Conservation (phyloP, 2,329 filamentous ascomycete genomes). For the Aureobasidium sp. region DNA sequence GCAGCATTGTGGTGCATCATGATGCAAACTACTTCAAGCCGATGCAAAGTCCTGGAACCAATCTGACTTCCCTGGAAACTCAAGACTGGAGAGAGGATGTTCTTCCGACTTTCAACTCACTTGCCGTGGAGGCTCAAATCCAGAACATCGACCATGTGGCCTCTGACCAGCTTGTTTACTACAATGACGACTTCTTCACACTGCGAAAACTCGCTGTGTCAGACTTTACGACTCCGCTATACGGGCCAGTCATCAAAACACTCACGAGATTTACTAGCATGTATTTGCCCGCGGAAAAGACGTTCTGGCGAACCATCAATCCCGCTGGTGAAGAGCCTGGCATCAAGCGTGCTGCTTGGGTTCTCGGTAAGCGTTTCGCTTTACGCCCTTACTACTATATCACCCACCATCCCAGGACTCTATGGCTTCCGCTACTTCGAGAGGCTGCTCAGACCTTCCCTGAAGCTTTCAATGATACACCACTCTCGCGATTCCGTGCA, state of each 20-base stretch:
- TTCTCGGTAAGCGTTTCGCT: not conserved
- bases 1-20: not conserved
- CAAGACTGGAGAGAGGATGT: not conserved
- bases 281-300: not conserved
- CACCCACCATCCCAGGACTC: not conserved
- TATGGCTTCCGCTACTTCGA: conserved; percentile 2
- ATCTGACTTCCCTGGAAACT: not conserved
- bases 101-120: not conserved
- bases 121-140: not conserved
- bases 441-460: conserved; percentile 2
- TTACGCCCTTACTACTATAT: conserved; percentile 5
- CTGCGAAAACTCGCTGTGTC: not conserved
- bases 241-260: conserved; percentile 1
- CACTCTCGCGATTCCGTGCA: not conserved
- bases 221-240: not conserved
- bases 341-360: not conserved
- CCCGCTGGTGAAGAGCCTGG: not conserved
- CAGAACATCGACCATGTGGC: not conserved
- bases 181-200: conserved; percentile 8
- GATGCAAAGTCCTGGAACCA: not conserved
- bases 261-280: not conserved
- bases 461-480: not conserved
- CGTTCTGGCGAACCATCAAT: not conserved
- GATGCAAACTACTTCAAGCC: not conserved
- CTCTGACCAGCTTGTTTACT: conserved; percentile 3